Evolutionary conservation across 768 basidiomycete genomes (phyloP), one percentile per base, ranked within the genome.

Genomic region (Coprinopsis sp.): DNA sequence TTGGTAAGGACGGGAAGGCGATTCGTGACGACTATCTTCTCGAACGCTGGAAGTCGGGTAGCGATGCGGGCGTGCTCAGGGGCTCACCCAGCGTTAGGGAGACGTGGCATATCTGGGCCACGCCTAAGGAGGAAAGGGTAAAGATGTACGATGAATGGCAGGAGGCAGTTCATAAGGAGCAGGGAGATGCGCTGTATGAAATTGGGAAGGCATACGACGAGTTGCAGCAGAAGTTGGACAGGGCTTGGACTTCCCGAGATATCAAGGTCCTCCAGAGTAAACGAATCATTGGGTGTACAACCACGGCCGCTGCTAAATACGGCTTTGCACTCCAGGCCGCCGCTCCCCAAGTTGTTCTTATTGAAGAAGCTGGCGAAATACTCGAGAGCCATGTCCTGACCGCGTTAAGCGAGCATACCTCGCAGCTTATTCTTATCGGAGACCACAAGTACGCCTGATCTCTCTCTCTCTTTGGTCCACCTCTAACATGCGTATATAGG

Each of bases 351-450:
- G 71, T 86, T 1, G 58, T 86, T 3, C 64, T 86, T 1, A 82
- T 86, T 1, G 84, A 86, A 54, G 84, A 86, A 59, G 84, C 84
- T 0, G 84, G 84, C 6, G 84, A 87, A 54, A 84, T 85, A 33
- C 58, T 86, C 2, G 84, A 85, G 55, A 80, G 78, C 47, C 84
- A 86, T 53, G 63, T 83, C 30, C 51, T 86, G 30, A 81, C 81
- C 0, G 75, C 84, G 0, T 61, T 86, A 3, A 72, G 73, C 0
- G 47, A 49, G 2, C 47, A 65, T 1, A 75, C 75, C 0, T 60
- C 64, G 3, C 81, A 84, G 24, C 56, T 85, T 43, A 77, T 86
- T 52, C 65, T 87, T 4, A 86, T 87, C 24, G 84, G 84, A 0
- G 84, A 87, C 54, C 84, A 86, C 60, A 78, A 85, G 84, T 84